Conservation (phyloP, 2,329 filamentous ascomycete species). For the Neocatenulostroma microsporum region DNA sequence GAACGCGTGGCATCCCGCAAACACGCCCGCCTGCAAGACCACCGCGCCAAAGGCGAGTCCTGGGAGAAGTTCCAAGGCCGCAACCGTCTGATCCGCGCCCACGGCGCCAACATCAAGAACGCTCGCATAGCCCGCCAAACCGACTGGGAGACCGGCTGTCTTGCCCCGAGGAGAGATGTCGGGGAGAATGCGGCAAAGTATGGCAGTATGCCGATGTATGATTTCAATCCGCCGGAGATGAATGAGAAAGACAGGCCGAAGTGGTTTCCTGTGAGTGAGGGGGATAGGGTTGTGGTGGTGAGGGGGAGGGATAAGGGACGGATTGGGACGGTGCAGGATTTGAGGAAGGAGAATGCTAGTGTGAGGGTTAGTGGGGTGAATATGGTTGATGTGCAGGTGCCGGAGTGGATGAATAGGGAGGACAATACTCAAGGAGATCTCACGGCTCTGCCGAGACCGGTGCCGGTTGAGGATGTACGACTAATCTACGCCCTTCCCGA, state of each 20-base stretch:
- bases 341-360: constrained; percentile 37
- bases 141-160: constrained; percentile 68
- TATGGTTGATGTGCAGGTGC: constrained; percentile 35
- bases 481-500: constrained; percentile 72
- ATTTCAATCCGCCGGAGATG: constrained; percentile 21
- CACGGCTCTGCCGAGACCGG: constrained; percentile 34
- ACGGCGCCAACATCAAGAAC: constrained; percentile 30
- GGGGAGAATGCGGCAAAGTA: constrained; percentile 52
- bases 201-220: constrained; percentile 40
- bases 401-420: constrained; percentile 36
- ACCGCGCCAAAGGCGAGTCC: constrained; percentile 14
- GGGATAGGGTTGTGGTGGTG: constrained; percentile 76
- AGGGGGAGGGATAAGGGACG: constrained; percentile 73
- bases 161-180: constrained; percentile 69
- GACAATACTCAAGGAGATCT: constrained; percentile 30
- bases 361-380: constrained; percentile 35
- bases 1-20: constrained; percentile 52
- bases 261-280: constrained; percentile 35
- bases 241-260: constrained; percentile 17
- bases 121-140: constrained; percentile 57
- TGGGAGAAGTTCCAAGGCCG: constrained; percentile 25
- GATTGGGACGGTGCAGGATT: constrained; percentile 62
- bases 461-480: constrained; percentile 60
- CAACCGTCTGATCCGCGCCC: constrained; percentile 4
- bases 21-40: constrained; percentile 1